A percentile compares a stretch with the other conserved stretches of the same genome.
phyloP scores from a whole-genome alignment of 305 asterid genomes.

The Galium porrigens region DNA sequence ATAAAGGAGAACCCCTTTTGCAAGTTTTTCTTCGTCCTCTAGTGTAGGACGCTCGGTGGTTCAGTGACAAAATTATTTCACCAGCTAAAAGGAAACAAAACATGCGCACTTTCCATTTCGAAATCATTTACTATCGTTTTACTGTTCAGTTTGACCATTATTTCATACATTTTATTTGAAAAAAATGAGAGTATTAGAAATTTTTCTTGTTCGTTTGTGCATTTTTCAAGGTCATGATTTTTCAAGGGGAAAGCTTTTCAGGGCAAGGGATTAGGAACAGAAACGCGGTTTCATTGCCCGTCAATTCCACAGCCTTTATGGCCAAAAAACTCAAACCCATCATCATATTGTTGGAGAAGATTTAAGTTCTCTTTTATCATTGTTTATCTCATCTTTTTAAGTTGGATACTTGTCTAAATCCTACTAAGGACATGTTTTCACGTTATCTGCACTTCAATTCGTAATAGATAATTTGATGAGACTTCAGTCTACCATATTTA shows the following conservation, averaged over 20 bases:
- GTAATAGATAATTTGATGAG: too few relatives aligned
- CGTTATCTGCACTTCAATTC: too few relatives aligned
- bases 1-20: neutral
- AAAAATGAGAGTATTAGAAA: neutral
- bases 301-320: conserved; percentile 18
- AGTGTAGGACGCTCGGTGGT: neutral
- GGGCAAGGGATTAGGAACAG: neutral
- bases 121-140: neutral
- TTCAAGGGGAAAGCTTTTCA: neutral
- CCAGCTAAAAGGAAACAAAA: neutral
- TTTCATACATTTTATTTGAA: neutral
- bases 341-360: conserved; percentile 33
- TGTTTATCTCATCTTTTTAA: conserved; percentile 12
- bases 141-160: neutral
- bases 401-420: conserved; percentile 17
- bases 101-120: neutral
- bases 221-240: neutral
- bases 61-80: neutral
- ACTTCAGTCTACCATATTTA: too few relatives aligned
- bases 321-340: conserved; percentile 19
- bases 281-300: neutral
- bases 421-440: neutral
- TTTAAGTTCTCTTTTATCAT: conserved; percentile 2
- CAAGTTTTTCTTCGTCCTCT: neutral
- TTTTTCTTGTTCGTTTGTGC: neutral